Evolutionary conservation across 2,329 filamentous ascomycete species (phyloP).

Genomic region (Exophiala lecanii-corni): DNA sequence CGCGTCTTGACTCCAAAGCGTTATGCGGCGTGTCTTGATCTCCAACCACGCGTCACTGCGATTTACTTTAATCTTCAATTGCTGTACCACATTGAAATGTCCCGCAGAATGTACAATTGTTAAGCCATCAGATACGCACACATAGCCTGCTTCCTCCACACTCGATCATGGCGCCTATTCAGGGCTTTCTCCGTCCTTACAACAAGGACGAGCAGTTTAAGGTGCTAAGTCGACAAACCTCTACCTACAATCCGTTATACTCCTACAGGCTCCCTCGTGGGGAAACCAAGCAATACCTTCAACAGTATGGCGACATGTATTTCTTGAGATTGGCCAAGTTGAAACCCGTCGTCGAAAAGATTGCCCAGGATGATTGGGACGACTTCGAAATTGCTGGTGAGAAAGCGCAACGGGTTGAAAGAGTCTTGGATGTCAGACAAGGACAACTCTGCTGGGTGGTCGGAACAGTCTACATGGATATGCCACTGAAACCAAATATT

Average conservation of each 20-base stretch:
- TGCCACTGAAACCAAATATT: slow-evolving; percentile 93
- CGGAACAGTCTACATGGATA: slow-evolving; percentile 95
- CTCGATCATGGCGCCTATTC: slow-evolving; percentile 20
- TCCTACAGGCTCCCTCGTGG: slow-evolving; percentile 68
- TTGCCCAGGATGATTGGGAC: slow-evolving; percentile 71
- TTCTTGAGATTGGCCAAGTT: slow-evolving; percentile 84
- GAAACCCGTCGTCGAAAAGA: slow-evolving; percentile 73
- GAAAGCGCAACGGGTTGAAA: slow-evolving; percentile 68
- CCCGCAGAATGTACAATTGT: no score
- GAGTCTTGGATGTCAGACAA: slow-evolving; percentile 92
- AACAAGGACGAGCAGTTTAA: slow-evolving; percentile 36
- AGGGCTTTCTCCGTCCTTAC: slow-evolving; percentile 16
- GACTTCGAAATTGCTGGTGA: slow-evolving; percentile 73
- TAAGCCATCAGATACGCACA: no score
- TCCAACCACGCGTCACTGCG: no score
- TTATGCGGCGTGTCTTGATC: no score
- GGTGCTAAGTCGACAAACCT: slow-evolving; percentile 47
- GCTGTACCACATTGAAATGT: no score
- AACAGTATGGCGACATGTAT: slow-evolving; percentile 98
- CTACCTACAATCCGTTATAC: slow-evolving; percentile 67
- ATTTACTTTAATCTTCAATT: no score
- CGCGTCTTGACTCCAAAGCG: no score
- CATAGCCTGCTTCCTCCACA: no score
- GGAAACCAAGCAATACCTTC: slow-evolving; percentile 67
- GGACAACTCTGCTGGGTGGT: slow-evolving; percentile 93